Percentiles rank a stretch among this genome's conserved stretches.
Conservation (phyloP, 2,329 filamentous ascomycete species). For the Ceratocystis variospora region DNA sequence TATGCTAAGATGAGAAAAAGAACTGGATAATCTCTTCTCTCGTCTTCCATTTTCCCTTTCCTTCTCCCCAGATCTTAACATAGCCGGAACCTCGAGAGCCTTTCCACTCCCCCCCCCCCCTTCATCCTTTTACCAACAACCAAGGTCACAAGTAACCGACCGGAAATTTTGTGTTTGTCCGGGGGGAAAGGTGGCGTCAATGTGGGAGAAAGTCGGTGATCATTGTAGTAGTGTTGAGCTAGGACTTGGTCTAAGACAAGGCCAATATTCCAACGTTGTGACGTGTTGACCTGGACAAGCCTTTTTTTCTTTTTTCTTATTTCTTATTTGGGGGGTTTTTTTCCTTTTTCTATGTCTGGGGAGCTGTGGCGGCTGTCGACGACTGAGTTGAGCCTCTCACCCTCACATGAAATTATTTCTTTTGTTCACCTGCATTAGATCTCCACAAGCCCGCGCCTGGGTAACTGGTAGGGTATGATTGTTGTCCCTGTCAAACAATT, state of each 20-base stretch:
- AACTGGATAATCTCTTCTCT: background rate
- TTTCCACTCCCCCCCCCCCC: no score
- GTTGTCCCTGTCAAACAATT: slow-evolving; percentile 7
- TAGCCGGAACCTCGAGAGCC: background rate
- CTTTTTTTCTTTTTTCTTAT: no score
- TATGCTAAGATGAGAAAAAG: slow-evolving; percentile 1
- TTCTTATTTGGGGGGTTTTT: no score
- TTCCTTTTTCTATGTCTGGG: background rate
- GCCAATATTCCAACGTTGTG: no score
- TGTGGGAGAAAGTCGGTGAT: background rate
- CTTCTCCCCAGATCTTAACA: background rate
- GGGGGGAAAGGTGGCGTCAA: background rate
- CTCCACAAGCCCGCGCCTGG: background rate
- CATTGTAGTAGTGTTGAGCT: no score
- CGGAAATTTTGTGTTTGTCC: background rate
- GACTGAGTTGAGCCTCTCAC: background rate
- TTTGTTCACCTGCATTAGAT: slow-evolving; percentile 3
- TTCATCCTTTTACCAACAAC: background rate
- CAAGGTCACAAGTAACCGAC: background rate
- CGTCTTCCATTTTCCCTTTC: background rate
- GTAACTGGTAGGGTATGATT: background rate
- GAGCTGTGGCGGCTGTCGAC: background rate
- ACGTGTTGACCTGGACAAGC: no score
- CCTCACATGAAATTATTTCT: background rate
- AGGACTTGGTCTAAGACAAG: no score